Percentiles rank a stretch among this genome's conserved stretches.
Conservation (phyloP, 148 eudicot species). For the Pharnaceum exiguum region DNA sequence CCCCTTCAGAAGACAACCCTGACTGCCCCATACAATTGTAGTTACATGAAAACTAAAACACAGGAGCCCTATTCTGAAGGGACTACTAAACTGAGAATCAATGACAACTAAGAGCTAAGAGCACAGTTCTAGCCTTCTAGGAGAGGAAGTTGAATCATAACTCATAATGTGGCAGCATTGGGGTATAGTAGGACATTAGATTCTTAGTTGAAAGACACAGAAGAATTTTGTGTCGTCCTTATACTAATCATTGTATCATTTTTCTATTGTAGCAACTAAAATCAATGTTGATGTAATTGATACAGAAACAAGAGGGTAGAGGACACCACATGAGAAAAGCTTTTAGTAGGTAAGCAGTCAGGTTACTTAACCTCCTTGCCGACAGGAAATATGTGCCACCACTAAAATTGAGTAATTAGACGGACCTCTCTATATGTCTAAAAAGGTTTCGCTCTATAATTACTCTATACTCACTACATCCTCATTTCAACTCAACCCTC, state of each 20-base stretch:
- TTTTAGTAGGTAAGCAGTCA: conserved; percentile 40
- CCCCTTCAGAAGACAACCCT: too few relatives aligned
- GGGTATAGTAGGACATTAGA: too few relatives aligned
- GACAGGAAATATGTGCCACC: conserved; percentile 22
- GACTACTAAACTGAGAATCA: conserved; percentile 3
- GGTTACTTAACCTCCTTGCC: conserved; percentile 18
- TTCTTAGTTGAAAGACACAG: conserved; percentile 7
- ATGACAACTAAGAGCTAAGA: background rate
- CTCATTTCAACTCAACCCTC: background rate
- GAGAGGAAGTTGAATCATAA: too few relatives aligned
- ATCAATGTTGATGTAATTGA: conserved; percentile 9
- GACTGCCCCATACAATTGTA: too few relatives aligned
- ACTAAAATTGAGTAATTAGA: conserved; percentile 20
- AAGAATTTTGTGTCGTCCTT: conserved; percentile 16
- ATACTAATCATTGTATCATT: conserved; percentile 14
- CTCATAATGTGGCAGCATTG: too few relatives aligned
- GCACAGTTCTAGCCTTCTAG: too few relatives aligned
- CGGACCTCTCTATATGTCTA: background rate
- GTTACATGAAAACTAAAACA: background rate
- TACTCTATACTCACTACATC: conserved; percentile 9
- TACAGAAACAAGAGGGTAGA: background rate
- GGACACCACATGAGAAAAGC: background rate
- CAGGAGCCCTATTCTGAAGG: background rate
- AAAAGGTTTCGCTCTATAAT: conserved; percentile 16
- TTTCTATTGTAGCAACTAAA: background rate